Conservation (phyloP, 2,329 filamentous ascomycete species). For the Aspergillus sp. region DNA sequence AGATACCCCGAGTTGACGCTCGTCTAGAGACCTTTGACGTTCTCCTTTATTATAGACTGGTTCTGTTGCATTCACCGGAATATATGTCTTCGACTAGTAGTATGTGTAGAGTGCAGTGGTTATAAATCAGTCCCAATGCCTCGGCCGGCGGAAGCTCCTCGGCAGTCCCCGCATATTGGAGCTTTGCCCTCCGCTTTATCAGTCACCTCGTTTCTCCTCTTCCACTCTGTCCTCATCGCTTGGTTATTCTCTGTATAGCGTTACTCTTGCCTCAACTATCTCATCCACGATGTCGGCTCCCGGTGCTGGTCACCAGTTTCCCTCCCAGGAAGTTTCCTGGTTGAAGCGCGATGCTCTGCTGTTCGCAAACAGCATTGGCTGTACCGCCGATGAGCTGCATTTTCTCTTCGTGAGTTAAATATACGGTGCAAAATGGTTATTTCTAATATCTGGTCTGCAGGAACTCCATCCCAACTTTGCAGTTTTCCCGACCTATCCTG, state of each 20-base stretch:
- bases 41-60: slow-evolving; percentile 15
- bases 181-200: too few relatives aligned
- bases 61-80: slow-evolving; percentile 2
- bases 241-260: too few relatives aligned
- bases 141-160: slow-evolving; percentile 2
- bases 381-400: slow-evolving; percentile 76
- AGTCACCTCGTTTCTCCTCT: too few relatives aligned
- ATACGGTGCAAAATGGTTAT: too few relatives aligned
- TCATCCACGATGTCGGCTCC: slow-evolving; percentile 37
- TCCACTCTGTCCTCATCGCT: too few relatives aligned
- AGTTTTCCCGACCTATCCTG: slow-evolving; percentile 80
- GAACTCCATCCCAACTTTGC: slow-evolving; percentile 80
- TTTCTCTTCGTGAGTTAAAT: slow-evolving; percentile 80
- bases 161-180: neutral
- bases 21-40: slow-evolving; percentile 31
- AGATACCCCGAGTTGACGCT: slow-evolving; percentile 44
- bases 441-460: slow-evolving; percentile 42
- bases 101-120: too few relatives aligned
- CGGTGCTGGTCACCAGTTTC: slow-evolving; percentile 69
- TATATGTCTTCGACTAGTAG: neutral
- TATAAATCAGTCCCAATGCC: slow-evolving; percentile 1
- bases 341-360: slow-evolving; percentile 78
- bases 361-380: slow-evolving; percentile 83
- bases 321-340: slow-evolving; percentile 68
- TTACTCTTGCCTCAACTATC: neutral